Evolutionary conservation across 331 rosid genomes (phyloP), one percentile per base, ranked within the genome.

Genomic region (Spiraea crenata): DNA sequence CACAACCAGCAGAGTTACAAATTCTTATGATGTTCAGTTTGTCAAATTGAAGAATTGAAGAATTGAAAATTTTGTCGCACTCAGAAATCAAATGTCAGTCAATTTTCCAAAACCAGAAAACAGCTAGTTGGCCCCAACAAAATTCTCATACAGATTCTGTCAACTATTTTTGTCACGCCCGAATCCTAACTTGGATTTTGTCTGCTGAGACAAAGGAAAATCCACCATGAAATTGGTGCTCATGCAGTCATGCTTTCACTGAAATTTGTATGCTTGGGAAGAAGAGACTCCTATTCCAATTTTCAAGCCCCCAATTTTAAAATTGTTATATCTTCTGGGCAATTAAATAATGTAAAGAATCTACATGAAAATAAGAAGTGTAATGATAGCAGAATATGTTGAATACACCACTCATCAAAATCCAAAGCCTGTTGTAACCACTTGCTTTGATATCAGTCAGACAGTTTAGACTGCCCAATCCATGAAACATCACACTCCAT

Each of bases 331-430:
- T 25, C 31, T 73, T 40, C 56, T 78, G 49, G 16, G 39, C 0
- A 7, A 7, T 49, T 61, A 57, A 58, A 47, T 57, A 76, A 57
- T 77, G 60, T 12, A 71, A 76, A 85, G 81, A 59, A 81, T 85
- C 87, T 82, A 75, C 84, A 81, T 72, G 73, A 79, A 72, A 81
- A 75, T 73, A 65, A 78, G 68, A 82, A 25, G 31, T 20, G 85
- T 84, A 83, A 83, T 88, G 74, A 79, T 89, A 77, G 84, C 85
- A 77, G 96, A 91, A 91, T 95, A 87, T 87, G 83, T 91, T 80
- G 97, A 83, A 82, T 85, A 82, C 77, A 70, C 17, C 84, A 67
- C 85, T 55, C 42, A 54, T 68, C 61, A 72, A 80, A 68, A 73
- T 67, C 70, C 80, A 75, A 78, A 69, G 62, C 76, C 64, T 35